Base-by-base conservation (phyloP, 164 flowering plant species). In the Amborella trichopoda region DNA sequence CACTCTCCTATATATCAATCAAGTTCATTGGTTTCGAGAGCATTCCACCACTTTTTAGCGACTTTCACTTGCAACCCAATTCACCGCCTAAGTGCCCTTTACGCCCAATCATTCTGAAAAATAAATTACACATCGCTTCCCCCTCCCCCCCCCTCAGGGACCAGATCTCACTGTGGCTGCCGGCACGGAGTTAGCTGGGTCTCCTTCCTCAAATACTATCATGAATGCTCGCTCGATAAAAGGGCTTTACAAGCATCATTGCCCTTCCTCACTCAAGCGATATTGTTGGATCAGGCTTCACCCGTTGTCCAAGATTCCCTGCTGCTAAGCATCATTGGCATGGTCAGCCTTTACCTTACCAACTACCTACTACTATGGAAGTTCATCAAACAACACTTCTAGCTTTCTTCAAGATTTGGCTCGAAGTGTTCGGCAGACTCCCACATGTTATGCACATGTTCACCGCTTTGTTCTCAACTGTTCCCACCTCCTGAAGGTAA, bases 231-330 rank as follows among this genome's bases (percentile, higher is more conserved):
- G 48, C 53, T 55, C 46, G 45, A 55, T 26, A 20, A 55, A 55
- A 40, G 47, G 40, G 52, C 48, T 48, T 39, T 39, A 55, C 59
- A 55, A 54, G 52, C 28, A 46, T 34, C 45, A 54, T 54, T 47
- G 44, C 44, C 50, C 58, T 54, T 45, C 33, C 24, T 34, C 44
- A 45, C 53, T 51, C 57, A 62, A 23, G 45, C 46, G 51, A 63
- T 63, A 59, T 59, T 64, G 52, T 32, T 63, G 53, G 60, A 59
- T 63, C 52, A 37, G 39, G 60, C 63, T 63, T 63, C n/a, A n/a
- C n/a, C n/a, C n/a, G n/a, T n/a, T n/a, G n/a, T n/a, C n/a, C n/a
- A n/a, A n/a, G n/a, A n/a, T n/a, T n/a, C n/a, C n/a, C n/a, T n/a
- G n/a, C n/a, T n/a, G n/a, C n/a, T n/a, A n/a, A n/a, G n/a, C n/a